Percentiles rank a stretch among this genome's conserved stretches.
Evolutionary conservation across 2,329 filamentous ascomycete species (phyloP).

Genomic region (Diaporthe sp.): DNA sequence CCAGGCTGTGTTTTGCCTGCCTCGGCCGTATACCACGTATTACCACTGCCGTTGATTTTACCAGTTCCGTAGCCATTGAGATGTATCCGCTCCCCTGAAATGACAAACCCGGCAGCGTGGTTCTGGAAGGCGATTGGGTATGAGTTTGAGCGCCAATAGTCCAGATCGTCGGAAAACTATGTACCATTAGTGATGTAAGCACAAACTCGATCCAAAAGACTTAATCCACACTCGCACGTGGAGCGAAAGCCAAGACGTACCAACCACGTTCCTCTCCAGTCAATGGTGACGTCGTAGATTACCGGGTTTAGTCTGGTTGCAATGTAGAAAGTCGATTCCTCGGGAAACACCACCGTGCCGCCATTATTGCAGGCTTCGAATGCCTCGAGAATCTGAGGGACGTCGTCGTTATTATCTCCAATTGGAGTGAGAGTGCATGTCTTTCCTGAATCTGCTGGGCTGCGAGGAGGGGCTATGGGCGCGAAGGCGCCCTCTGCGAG

Average conservation of each 20-base stretch:
- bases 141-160: slow-evolving; percentile 66
- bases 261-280: slow-evolving; percentile 66
- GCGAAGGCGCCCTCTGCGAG: neutral
- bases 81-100: slow-evolving; percentile 61
- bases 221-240: neutral
- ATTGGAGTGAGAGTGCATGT: slow-evolving; percentile 43
- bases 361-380: slow-evolving; percentile 44
- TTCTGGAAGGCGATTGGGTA: slow-evolving; percentile 68
- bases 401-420: slow-evolving; percentile 42
- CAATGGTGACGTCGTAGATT: slow-evolving; percentile 61
- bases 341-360: slow-evolving; percentile 62
- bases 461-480: slow-evolving; percentile 29
- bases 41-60: slow-evolving; percentile 67
- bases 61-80: slow-evolving; percentile 66
- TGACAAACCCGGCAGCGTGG: slow-evolving; percentile 64
- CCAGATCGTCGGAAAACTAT: slow-evolving; percentile 62
- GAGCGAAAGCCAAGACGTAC: slow-evolving; percentile 45
- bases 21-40: slow-evolving; percentile 66
- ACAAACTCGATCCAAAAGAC: slow-evolving; percentile 6
- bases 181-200: slow-evolving; percentile 1
- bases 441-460: slow-evolving; percentile 40
- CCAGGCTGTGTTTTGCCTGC: slow-evolving; percentile 59
- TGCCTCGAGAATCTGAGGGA: slow-evolving; percentile 45
- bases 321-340: slow-evolving; percentile 64
- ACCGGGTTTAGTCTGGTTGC: slow-evolving; percentile 61